Percentiles rank a stretch among this genome's conserved stretches.
Conservation (phyloP, 345 rosid species). For the Balakata baccata region DNA sequence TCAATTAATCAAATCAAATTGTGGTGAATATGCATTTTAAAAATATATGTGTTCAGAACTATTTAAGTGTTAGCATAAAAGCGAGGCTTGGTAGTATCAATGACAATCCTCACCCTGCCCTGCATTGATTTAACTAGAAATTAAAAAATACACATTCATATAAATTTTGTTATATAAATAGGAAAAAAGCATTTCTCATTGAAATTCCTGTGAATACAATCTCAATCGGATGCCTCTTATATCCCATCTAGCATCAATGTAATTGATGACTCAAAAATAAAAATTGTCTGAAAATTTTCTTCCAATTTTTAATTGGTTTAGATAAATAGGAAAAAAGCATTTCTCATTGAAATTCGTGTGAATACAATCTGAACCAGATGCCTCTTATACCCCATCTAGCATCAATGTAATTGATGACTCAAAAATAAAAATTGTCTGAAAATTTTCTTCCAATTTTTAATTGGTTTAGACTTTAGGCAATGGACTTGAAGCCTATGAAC, state of each 20-base stretch:
- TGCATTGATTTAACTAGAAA: background rate
- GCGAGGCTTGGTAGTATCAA: background rate
- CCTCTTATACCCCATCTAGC: background rate
- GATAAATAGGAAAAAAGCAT: background rate
- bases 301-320: background rate
- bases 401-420: background rate
- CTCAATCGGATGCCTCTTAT: background rate
- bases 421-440: background rate
- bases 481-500: background rate
- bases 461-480: background rate
- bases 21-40: background rate
- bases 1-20: background rate
- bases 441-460: background rate
- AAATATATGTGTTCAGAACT: background rate
- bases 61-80: background rate
- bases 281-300: background rate
- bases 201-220: background rate
- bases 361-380: background rate
- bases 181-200: background rate
- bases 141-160: background rate
- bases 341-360: background rate
- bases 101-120: background rate
- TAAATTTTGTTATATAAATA: background rate
- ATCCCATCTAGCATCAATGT: background rate
- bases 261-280: background rate